These are phyloP conservation scores for Mycothermus thermophilus DNA, from an alignment of 495 filamentous ascomycete species.

Conservation along the genomic window DNA sequence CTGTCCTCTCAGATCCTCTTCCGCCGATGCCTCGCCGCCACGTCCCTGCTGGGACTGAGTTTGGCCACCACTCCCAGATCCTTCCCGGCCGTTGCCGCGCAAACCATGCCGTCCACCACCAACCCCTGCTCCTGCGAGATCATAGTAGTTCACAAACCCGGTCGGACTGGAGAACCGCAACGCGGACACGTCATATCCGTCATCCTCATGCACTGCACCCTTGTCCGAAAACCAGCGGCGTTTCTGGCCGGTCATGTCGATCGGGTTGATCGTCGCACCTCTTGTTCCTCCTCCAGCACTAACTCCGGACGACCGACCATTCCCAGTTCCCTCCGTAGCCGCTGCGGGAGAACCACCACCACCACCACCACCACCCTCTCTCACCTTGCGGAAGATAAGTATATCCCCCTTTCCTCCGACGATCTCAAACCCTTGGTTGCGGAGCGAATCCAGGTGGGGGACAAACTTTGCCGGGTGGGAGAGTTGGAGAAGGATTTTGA, in stretches of 20 bases:
- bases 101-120: too few species aligned
- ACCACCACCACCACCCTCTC: too few species aligned
- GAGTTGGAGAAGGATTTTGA: conserved; percentile 52
- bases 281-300: too few species aligned
- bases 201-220: too few species aligned
- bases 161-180: conserved; percentile 41
- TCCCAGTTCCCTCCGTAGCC: too few species aligned
- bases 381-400: conserved; percentile 54
- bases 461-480: conserved; percentile 60
- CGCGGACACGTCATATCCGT: conserved; percentile 29
- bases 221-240: too few species aligned
- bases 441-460: conserved; percentile 49
- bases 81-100: too few species aligned
- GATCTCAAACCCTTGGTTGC: conserved; percentile 58
- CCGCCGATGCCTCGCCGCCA: conserved; percentile 5
- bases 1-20: conserved; percentile 14
- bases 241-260: conserved; percentile 38
- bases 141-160: conserved; percentile 46
- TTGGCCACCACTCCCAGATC: too few species aligned
- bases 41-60: too few species aligned
- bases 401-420: conserved; percentile 55
- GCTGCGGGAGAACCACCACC: too few species aligned
- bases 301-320: too few species aligned
- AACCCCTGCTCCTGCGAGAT: too few species aligned
- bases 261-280: conserved; percentile 31